Conservation (phyloP, 2,329 filamentous ascomycete species). For the Ceratocystis alfenasii region DNA sequence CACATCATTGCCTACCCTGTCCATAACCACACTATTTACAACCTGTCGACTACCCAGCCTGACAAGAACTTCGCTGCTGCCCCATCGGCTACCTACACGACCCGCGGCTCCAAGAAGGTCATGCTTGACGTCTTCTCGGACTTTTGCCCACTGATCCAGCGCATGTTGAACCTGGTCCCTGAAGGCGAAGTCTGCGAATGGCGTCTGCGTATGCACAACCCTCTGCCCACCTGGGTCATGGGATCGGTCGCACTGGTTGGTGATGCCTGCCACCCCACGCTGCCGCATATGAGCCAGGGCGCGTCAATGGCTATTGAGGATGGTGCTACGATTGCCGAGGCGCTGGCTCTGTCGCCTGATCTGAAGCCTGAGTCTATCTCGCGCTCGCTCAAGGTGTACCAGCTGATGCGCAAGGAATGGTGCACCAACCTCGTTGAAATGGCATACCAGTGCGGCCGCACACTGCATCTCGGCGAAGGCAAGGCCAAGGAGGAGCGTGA, state of each 20-base stretch:
- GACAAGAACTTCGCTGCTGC: slow-evolving; percentile 49
- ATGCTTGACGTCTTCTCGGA: slow-evolving; percentile 51
- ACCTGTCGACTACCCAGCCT: slow-evolving; percentile 50
- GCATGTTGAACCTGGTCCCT: slow-evolving; percentile 48
- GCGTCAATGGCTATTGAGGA: slow-evolving; percentile 59
- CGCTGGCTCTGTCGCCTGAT: slow-evolving; percentile 34
- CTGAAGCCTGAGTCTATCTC: slow-evolving; percentile 32
- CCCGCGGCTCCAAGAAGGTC: slow-evolving; percentile 45
- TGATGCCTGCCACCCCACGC: slow-evolving; percentile 55
- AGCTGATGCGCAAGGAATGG: slow-evolving; percentile 44
- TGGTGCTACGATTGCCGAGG: slow-evolving; percentile 46
- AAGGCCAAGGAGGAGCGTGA: slow-evolving; percentile 48
- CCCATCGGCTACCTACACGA: slow-evolving; percentile 50
- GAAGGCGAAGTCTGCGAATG: slow-evolving; percentile 55
- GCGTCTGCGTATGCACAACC: slow-evolving; percentile 47
- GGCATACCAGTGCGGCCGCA: slow-evolving; percentile 41
- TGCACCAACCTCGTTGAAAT: slow-evolving; percentile 42
- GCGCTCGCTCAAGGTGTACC: slow-evolving; percentile 43
- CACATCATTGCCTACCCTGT: slow-evolving; percentile 74
- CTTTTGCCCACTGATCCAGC: slow-evolving; percentile 47
- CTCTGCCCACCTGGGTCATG: slow-evolving; percentile 46
- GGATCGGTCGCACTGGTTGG: slow-evolving; percentile 47
- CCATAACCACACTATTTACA: slow-evolving; percentile 52
- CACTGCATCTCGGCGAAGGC: slow-evolving; percentile 47
- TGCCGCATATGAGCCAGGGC: slow-evolving; percentile 55